Evolutionary conservation across 2,329 filamentous ascomycete genomes (phyloP), one percentile per base, ranked within the genome.

Genomic region (Onygenales sp.): DNA sequence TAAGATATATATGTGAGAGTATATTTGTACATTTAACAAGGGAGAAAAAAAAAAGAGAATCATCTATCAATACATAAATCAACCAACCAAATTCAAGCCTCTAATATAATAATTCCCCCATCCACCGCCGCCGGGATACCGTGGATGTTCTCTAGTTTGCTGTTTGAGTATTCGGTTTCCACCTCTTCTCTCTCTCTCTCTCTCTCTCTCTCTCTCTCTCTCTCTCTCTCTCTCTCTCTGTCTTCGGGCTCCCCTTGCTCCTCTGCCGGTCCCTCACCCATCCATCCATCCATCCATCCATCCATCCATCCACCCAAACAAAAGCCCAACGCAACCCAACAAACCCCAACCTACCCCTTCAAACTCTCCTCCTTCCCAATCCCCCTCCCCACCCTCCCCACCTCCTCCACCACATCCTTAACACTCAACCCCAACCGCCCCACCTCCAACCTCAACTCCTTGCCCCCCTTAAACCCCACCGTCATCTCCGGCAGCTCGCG

Each of bases 381-480:
- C 61, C 78, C 76, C 60, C 93, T 81, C 50, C 90, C 95, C 74
- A 97, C 89, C 64, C 93, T 80, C 69, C 96, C 87, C 44, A 95
- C 84, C 71, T 97, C 90, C 69, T 90, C 87, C 54, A 92, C 79
- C 17, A 97, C 81, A 64, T 90, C 87, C 67, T 88, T 87, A 66
- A 97, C 91, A 61, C 84, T 86, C 72, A 91, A 76, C 66, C 84
- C 85, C 63, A 87, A 77, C 69, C 85, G 86, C 61, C 88, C 84
- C 60, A 89, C 79, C 66, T 95, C 84, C 41, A 97, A 80, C 36
- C 83, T 82, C 75, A 97, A 82, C 64, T 94, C 85, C 74, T 92
- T 95, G 63, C 93, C 93, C 66, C 96, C 93, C 78, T 95, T 96
- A 72, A 97, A 97, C 64, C 91, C 94, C 61, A 98, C 74, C 42